Evolutionary conservation across 768 basidiomycete species (phyloP), one percentile per base, ranked within the genome.

Genomic region (Psilocybe cyanescens): DNA sequence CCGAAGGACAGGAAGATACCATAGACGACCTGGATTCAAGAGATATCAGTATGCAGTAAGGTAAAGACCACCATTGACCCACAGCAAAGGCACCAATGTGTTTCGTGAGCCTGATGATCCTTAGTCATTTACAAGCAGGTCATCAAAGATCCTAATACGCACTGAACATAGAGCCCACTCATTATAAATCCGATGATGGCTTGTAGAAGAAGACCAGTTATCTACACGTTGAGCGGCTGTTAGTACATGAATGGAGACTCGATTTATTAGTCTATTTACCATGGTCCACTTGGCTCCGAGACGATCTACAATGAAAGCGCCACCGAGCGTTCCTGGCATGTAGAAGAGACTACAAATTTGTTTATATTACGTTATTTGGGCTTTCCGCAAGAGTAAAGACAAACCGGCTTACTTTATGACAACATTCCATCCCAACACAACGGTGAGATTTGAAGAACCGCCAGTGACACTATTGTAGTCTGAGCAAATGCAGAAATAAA

Each of bases 1-100:
- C 95, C 96, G 58, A 95, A 89, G 68, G 86, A 88, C 68, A 96
- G 71, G 84, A 97, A 97, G 52, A 97, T 86, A 12, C 95, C 96
- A 67, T 97, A 97, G 7, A 97, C 78, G 35, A 96, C 86, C 85
- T 87, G 58, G 44, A 19, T 44, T 7, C 52, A 56, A 61, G 19
- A 54, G 41, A 52, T 35, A 48, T 46, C 7, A 49, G 39, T 7
- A 24, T 17, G 7, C 7, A 28, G 12, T 8, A 48, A 14, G 3
- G 1, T 31, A 9, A 35, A n/a, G 33, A 31, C 11, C 28, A 17
- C 35, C 9, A 14, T 17, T 47, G 44, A 74, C 84, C 66, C 63
- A 88, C 89, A 31, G 91, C 89, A 63, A 93, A 95, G 6, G 80
- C 92, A n/a, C 75, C 91, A 55, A 94, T 81, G 62, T 92, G 80